Percentiles rank a stretch among this genome's conserved stretches.
Evolutionary conservation across 2,329 filamentous ascomycete genomes (phyloP).

Genomic region (Calonectria hongkongensis): DNA sequence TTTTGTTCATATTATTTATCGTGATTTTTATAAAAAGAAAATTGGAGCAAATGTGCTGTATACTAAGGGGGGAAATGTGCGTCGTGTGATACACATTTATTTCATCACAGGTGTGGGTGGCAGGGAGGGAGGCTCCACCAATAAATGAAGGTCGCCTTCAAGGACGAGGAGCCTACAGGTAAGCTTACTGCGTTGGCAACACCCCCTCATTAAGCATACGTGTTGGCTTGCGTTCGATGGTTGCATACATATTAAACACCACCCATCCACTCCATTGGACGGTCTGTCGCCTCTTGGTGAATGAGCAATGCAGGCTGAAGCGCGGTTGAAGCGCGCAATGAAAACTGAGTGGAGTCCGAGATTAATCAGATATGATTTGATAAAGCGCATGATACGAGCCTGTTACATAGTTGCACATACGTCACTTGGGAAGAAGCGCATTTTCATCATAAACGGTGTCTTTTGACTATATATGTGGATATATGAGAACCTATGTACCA

Average conservation of each 20-base stretch:
- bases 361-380: neutral
- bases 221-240: neutral
- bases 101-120: no score
- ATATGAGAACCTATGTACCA: constrained; percentile 10
- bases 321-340: neutral
- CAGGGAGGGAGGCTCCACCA: constrained; percentile 4
- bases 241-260: neutral
- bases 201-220: neutral
- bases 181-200: constrained; percentile 12
- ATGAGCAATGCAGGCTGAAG: neutral
- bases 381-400: neutral
- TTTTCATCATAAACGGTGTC: constrained; percentile 10
- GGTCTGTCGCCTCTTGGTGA: no score
- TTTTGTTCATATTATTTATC: no score
- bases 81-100: no score
- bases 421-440: neutral
- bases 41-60: no score
- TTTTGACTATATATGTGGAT: constrained; percentile 8
- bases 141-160: neutral
- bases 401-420: neutral
- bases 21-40: no score
- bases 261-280: neutral
- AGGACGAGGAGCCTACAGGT: neutral
- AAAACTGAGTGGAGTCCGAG: no score
- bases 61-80: no score